A percentile compares a stretch with the other conserved stretches of the same genome.
These are phyloP conservation scores for Alternaria tenuissima DNA, from an alignment of 2,329 filamentous ascomycete genomes.

Conservation along the genomic window DNA sequence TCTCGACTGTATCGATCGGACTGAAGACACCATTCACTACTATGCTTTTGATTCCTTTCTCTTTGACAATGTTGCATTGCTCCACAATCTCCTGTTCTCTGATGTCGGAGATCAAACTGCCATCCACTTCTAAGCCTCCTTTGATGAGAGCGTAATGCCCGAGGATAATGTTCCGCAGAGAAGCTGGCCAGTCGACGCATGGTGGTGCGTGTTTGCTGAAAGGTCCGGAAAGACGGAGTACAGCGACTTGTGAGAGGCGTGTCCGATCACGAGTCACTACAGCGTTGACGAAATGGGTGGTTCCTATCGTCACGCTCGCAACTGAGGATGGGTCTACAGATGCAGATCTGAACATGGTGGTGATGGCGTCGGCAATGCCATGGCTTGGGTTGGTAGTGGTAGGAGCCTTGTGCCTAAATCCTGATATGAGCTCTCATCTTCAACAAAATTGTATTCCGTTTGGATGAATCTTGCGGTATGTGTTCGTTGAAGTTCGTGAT, in stretches of 20 bases:
- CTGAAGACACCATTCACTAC: conserved; percentile 67
- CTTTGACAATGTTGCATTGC: conserved; percentile 55
- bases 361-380: conserved; percentile 48
- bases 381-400: conserved; percentile 50
- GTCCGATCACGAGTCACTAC: conserved; percentile 60
- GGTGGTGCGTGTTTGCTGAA: conserved; percentile 61
- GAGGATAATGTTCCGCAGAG: conserved; percentile 56
- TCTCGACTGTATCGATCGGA: conserved; percentile 63
- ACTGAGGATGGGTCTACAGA: conserved; percentile 44
- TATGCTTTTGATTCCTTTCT: conserved; percentile 56
- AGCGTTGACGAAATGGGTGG: conserved; percentile 63
- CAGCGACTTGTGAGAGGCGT: conserved; percentile 61
- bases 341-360: conserved; percentile 46
- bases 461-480: not conserved
- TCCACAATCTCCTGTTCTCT: conserved; percentile 56
- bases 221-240: conserved; percentile 59
- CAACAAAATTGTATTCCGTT: not conserved
- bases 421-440: not conserved
- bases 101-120: conserved; percentile 55
- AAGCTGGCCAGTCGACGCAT: conserved; percentile 59
- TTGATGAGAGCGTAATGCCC: conserved; percentile 58
- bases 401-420: conserved; percentile 48
- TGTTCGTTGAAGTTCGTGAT: not conserved
- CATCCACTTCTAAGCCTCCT: conserved; percentile 61
- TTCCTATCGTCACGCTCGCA: conserved; percentile 60